Percentiles rank a stretch among this genome's conserved stretches.
phyloP scores from a whole-genome alignment of 169 alveolate species.

The Cryptosporidium viatorum region DNA sequence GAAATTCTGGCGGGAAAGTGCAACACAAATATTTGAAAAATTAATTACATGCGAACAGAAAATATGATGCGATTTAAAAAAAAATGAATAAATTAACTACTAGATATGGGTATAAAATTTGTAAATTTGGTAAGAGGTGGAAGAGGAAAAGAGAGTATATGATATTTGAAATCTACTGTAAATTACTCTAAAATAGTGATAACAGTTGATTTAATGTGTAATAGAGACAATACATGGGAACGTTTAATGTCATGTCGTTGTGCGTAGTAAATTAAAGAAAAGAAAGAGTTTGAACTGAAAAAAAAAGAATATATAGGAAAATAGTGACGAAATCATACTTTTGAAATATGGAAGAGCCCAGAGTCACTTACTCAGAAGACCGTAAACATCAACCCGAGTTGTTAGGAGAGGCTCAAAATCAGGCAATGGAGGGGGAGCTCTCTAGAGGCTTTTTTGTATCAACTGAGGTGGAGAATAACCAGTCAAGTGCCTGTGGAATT shows the following conservation, averaged over 20 bases:
- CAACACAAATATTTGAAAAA: not conserved
- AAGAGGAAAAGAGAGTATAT: not conserved
- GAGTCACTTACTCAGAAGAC: slow-evolving; percentile 10
- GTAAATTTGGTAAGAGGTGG: not conserved
- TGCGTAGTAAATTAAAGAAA: slow-evolving; percentile 34
- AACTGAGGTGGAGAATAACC: slow-evolving; percentile 34
- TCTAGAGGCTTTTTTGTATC: slow-evolving; percentile 63
- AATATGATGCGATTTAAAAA: not conserved
- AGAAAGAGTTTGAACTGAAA: not conserved
- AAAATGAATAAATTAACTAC: not conserved
- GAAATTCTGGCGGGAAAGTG: slow-evolving; percentile 5
- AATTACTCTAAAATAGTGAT: no score
- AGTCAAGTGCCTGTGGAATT: slow-evolving; percentile 50
- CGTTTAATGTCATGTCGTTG: slow-evolving; percentile 68
- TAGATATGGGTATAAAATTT: not conserved
- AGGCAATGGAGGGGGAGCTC: slow-evolving; percentile 41
- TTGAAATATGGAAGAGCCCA: slow-evolving; percentile 42
- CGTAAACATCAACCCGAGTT: not conserved
- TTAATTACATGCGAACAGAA: not conserved
- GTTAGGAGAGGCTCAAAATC: slow-evolving; percentile 17
- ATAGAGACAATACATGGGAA: slow-evolving; percentile 9
- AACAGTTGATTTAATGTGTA: not conserved
- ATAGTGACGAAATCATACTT: not conserved
- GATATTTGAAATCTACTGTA: not conserved
- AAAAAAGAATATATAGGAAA: not conserved